Base-by-base conservation (phyloP, 73 alveolate species). In the Effrenium voratum region DNA sequence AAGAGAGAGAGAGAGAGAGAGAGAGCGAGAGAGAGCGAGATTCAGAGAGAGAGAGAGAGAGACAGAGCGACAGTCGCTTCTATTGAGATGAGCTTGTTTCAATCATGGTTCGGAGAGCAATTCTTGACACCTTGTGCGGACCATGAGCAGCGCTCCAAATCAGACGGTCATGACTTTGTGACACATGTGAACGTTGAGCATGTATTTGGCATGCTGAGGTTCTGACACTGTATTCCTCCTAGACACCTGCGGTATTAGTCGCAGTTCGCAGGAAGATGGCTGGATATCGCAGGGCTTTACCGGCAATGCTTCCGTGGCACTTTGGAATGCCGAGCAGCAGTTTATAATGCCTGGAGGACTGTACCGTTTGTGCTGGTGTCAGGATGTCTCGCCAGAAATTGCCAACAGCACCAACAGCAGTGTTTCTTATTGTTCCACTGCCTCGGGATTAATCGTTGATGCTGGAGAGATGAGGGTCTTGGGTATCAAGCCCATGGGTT, bases 161-260 rank as follows among this genome's bases (percentile, higher is more conserved):
- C 68, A 55, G 30, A 55, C 68, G 12, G 12, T 22, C 68, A 55
- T 12, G 12, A 55, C 12, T 55, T 55, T 55, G 22, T 12, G 30
- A 55, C 22, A 12, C 12, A 22, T 12, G 68, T 12, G 68, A 15
- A 15, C 68, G 30, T 55, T 55, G 4, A 63, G 34, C 13, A 30
- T 40, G 38, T 13, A 0, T 38, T 32, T 47, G 16, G 45, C 34
- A 45, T 22, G 32, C 88, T 41, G 60, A 77, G 93, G 81, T 60
- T 55, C 22, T 1, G 80, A 41, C 15, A 10, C 24, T 38, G 76
- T 82, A 26, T 2, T 26, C 46, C 32, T 85, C n/a, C 47, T 85
- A 46, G 81, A 85, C 81, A 85, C 94, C 59, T 85, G 94, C 26
- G 94, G 94, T 52, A 0, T 47, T 57, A 83, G 93, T 38, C 93